These are phyloP conservation scores for Lentinula sp. DNA, from an alignment of 768 basidiomycete species.

Conservation along the genomic window DNA sequence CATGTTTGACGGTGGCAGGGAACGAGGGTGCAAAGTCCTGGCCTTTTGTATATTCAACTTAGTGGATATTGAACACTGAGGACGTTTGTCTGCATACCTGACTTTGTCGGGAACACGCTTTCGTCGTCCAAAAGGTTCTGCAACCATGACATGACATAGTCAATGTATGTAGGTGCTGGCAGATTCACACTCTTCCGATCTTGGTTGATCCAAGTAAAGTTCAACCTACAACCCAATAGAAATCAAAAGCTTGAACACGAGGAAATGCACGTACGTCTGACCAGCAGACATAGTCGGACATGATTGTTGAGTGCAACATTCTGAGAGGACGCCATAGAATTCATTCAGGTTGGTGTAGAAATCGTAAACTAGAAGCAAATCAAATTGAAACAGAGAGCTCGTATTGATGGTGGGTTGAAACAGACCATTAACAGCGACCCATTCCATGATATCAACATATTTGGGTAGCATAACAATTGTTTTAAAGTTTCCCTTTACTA, in stretches of 20 bases:
- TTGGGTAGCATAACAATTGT: conserved; percentile 87
- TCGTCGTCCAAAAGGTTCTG: conserved; percentile 96
- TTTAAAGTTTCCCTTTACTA: conserved; percentile 97
- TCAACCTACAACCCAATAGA: conserved; percentile 50
- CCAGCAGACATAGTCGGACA: conserved; percentile 96
- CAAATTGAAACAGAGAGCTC: neutral
- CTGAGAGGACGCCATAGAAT: conserved; percentile 92
- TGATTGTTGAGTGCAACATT: conserved; percentile 86
- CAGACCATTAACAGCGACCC: conserved; percentile 80
- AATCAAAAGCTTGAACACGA: neutral
- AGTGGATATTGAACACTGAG: neutral
- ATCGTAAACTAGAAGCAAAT: conserved; percentile 75
- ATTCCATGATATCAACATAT: conserved; percentile 97
- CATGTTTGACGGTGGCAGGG: conserved; percentile 87
- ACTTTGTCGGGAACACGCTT: conserved; percentile 88
- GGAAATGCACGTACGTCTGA: conserved; percentile 53
- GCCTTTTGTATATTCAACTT: conserved; percentile 36
- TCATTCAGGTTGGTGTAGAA: conserved; percentile 97
- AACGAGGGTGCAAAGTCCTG: conserved; percentile 87
- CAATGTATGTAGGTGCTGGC: conserved; percentile 94
- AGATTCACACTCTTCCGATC: conserved; percentile 88
- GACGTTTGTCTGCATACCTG: conserved; percentile 51
- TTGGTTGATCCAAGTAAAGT: conserved; percentile 97
- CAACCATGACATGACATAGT: conserved; percentile 99
- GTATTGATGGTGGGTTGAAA: conserved; percentile 9